phyloP scores from a whole-genome alignment of 2,329 filamentous ascomycete species.

The Penicillium fuscoglaucum region DNA sequence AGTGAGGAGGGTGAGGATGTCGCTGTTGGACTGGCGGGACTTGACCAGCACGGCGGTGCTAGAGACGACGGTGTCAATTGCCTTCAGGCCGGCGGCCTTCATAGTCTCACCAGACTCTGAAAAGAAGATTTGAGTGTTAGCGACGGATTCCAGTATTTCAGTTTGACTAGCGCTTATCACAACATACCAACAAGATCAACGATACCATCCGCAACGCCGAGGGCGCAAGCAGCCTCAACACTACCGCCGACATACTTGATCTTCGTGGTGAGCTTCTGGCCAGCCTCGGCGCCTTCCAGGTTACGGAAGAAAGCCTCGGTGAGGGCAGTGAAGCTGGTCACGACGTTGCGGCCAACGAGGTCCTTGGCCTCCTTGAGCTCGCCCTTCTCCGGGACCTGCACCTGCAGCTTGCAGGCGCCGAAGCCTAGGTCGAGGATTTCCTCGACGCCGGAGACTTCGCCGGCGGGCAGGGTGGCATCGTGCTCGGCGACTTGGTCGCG shows the following conservation, averaged over 20 bases:
- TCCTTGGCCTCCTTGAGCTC: conserved; percentile 67
- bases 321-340: conserved; percentile 90
- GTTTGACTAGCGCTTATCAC: background rate
- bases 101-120: conserved; percentile 97
- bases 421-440: conserved; percentile 90
- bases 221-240: conserved; percentile 92
- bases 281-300: conserved; percentile 58
- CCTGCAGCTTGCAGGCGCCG: conserved; percentile 86
- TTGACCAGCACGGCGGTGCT: conserved; percentile 89
- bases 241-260: conserved; percentile 94
- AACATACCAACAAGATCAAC: conserved; percentile 90
- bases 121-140: background rate
- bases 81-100: conserved; percentile 89
- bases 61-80: conserved; percentile 89
- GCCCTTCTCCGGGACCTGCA: conserved; percentile 93
- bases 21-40: conserved; percentile 78
- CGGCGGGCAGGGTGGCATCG: conserved; percentile 57
- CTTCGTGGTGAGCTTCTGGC: conserved; percentile 65
- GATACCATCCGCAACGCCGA: conserved; percentile 95
- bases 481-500: conserved; percentile 91
- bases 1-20: conserved; percentile 79
- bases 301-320: conserved; percentile 79
- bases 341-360: conserved; percentile 87
- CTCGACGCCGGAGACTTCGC: conserved; percentile 63
- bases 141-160: background rate